Conservation (phyloP, 371 early-diverging fungal species). For the Circinella umbellata region DNA sequence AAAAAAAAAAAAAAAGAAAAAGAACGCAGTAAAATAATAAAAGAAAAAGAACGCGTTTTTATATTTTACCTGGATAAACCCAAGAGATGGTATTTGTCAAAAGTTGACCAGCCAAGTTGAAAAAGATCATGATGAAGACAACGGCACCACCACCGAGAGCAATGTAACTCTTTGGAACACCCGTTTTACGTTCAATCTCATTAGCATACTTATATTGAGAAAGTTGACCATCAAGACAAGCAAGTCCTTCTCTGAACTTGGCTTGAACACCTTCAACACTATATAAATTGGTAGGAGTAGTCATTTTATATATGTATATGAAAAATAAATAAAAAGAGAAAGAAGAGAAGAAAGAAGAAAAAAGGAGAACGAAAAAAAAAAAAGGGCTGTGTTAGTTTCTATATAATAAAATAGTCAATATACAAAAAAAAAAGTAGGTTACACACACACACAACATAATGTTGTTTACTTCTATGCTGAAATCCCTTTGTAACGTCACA, state of each 20-base stretch:
- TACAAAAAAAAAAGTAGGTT: neutral
- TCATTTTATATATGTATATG: neutral
- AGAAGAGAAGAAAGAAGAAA: neutral
- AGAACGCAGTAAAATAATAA: neutral
- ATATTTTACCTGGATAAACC: slow-evolving; percentile 76
- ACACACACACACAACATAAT: neutral
- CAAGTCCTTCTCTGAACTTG: slow-evolving; percentile 25
- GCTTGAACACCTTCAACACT: slow-evolving; percentile 28
- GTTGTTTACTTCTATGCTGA: too few species aligned
- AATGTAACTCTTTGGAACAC: slow-evolving; percentile 85
- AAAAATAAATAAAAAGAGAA: slow-evolving; percentile 13
- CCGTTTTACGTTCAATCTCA: slow-evolving; percentile 72
- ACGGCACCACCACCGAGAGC: slow-evolving; percentile 65
- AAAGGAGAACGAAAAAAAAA: neutral
- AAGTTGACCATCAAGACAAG: slow-evolving; percentile 77
- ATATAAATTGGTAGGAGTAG: slow-evolving; percentile 19
- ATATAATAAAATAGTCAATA: neutral
- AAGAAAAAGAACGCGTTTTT: slow-evolving; percentile 14
- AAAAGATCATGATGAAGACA: slow-evolving; percentile 77
- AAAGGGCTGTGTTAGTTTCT: neutral
- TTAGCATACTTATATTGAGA: slow-evolving; percentile 65
- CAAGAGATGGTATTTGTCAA: slow-evolving; percentile 87
- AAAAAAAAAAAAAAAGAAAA: slow-evolving; percentile 8
- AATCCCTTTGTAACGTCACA: too few species aligned
- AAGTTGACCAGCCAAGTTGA: slow-evolving; percentile 86